These are phyloP conservation scores for Sporothrix schenckii DNA, from an alignment of 2,329 filamentous ascomycete species.

Conservation along the genomic window DNA sequence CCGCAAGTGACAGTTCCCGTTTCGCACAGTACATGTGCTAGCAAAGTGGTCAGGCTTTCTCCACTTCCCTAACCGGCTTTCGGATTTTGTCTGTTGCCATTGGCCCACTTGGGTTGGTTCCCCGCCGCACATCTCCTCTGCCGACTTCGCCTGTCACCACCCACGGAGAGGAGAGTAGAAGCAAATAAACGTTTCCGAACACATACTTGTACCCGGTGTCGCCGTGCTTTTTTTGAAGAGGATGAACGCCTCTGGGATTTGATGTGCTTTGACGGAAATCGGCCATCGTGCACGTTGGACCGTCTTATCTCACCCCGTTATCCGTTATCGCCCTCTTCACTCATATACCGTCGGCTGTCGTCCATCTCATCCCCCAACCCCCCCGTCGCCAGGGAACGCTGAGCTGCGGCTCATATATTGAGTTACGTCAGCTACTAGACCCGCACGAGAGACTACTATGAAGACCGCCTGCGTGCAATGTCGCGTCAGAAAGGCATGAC, in stretches of 20 bases:
- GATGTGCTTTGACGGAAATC: conserved; percentile 11
- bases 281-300: background rate
- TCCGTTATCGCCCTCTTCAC: background rate
- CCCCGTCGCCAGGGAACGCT: background rate
- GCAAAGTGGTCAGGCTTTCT: no score
- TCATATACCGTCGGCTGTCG: background rate
- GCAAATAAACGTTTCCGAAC: background rate
- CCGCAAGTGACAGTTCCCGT: no score
- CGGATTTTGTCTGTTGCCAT: no score
- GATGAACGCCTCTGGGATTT: background rate
- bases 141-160: no score
- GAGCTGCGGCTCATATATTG: background rate
- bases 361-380: background rate
- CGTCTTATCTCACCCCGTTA: background rate
- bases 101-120: no score
- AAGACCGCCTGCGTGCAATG: conserved; percentile 25
- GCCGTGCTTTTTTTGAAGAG: background rate
- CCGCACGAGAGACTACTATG: conserved; percentile 8
- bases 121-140: no score
- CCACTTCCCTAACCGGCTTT: no score
- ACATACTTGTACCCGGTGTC: background rate
- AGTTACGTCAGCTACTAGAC: background rate
- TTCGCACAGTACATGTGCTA: no score
- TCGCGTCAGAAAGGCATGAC: conserved; percentile 22
- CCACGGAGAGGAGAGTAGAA: no score